Base-by-base conservation (phyloP, 495 filamentous ascomycete species). In the Penicillium fimorum region DNA sequence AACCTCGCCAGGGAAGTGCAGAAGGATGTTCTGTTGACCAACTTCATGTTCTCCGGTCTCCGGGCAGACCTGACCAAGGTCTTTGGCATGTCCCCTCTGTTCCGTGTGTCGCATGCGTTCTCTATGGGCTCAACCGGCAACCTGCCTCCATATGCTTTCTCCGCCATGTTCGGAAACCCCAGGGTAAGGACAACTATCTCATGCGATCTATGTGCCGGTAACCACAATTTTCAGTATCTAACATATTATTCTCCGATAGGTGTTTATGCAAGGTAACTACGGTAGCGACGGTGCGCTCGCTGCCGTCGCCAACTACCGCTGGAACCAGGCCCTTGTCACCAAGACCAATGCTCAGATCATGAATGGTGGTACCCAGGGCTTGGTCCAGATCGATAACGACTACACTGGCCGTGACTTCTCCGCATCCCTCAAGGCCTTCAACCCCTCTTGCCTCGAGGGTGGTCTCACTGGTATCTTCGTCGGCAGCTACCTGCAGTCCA, bases 91-190 rank as follows among this genome's bases (percentile, higher is more conserved):
- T 82, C 85, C 59, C 95, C 94, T 45, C 77, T 97, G 65, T 99
- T 99, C 82, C 93, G 97, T 73, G 87, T 96, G 56, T 96, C 92
- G 48, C 95, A 99, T 80, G 87, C 92, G 50, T 94, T 99, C 70
- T 84, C 92, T 30, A 90, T 96, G 85, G 93, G 95, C 55, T 82
- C 82, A 15, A 88, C 94, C 67, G 84, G 86, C 48, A 79, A 76
- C 58, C 75, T 93, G 70, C 90, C 91, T 65, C 95, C 95, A 35
- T 99, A 99, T 73, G 88, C 88, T 41, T 97, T 97, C 75, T 89
- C 90, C 53, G 90, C 90, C 52, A 82, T 99, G 66, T 96, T 91
- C 70, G 95, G 95, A 54, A 96, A 87, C 62, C 85, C 85, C 67
- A 94, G 89, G 80, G 92, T 97, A 76, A 70, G 88, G 80, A 55